Percentiles rank a stretch among this genome's conserved stretches.
Evolutionary conservation across 768 basidiomycete species (phyloP).

Genomic region (Boletus huronensis): DNA sequence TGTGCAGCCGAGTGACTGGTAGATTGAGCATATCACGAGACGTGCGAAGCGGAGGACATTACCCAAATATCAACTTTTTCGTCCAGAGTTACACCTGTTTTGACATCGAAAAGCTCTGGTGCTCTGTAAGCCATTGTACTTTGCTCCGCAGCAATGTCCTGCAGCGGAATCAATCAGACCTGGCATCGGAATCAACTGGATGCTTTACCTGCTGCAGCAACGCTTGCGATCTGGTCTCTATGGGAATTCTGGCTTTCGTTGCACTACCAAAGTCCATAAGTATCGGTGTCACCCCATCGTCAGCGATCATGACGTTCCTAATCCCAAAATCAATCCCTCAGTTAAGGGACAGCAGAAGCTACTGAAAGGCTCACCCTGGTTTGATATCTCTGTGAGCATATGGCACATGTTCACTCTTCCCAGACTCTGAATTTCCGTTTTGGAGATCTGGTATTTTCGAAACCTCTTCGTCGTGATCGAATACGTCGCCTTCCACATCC

Average conservation of each 20-base stretch:
- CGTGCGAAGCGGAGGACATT: constrained; percentile 22
- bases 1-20: constrained; percentile 91
- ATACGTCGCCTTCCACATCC: constrained; percentile 59
- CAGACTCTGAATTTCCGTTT: constrained; percentile 34
- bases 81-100: constrained; percentile 80
- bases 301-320: constrained; percentile 96
- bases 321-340: not conserved
- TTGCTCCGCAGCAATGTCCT: constrained; percentile 96
- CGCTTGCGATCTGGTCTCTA: constrained; percentile 84
- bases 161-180: constrained; percentile 2
- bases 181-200: not conserved
- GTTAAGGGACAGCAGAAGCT: not conserved
- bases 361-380: constrained; percentile 65
- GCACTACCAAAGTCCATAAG: constrained; percentile 99
- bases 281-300: constrained; percentile 79
- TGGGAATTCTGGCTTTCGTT: constrained; percentile 76
- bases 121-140: constrained; percentile 99
- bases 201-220: constrained; percentile 77
- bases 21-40: constrained; percentile 5
- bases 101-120: constrained; percentile 96
- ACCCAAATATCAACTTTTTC: constrained; percentile 99
- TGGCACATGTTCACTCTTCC: constrained; percentile 61
- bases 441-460: constrained; percentile 40
- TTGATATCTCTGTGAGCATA: constrained; percentile 98
- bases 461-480: constrained; percentile 69